These are phyloP conservation scores for Eucommia ulmoides DNA, from an alignment of 257 asterid species.

Conservation along the genomic window DNA sequence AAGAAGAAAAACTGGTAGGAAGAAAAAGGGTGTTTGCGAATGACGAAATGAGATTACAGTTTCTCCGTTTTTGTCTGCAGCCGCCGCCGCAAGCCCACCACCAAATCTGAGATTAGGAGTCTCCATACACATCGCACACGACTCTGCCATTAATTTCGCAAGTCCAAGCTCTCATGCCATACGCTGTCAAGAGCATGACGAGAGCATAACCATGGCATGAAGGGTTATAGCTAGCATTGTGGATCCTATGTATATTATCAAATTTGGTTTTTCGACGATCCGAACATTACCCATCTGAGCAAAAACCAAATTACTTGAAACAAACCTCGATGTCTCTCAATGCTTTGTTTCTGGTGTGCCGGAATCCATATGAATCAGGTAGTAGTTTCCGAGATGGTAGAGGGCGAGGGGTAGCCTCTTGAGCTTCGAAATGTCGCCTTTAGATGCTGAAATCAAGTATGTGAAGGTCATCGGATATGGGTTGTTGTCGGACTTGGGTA, in stretches of 20 bases:
- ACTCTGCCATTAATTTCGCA: too few species aligned
- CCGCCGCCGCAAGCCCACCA: too few species aligned
- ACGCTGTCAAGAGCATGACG: too few species aligned
- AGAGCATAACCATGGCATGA: slow-evolving; percentile 61
- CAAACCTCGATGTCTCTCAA: slow-evolving; percentile 49
- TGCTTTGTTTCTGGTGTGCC: slow-evolving; percentile 57
- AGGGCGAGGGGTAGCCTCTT: slow-evolving; percentile 60
- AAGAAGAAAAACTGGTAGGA: too few species aligned
- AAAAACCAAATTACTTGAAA: slow-evolving; percentile 37
- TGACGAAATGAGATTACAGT: too few species aligned
- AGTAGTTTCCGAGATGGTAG: slow-evolving; percentile 72
- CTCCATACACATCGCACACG: too few species aligned
- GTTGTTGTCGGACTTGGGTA: too few species aligned
- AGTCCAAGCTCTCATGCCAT: too few species aligned
- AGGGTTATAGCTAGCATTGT: slow-evolving; percentile 87
- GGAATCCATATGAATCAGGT: slow-evolving; percentile 62
- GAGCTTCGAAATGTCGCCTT: slow-evolving; percentile 62
- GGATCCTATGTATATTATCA: slow-evolving; percentile 84
- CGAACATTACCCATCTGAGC: slow-evolving; percentile 60
- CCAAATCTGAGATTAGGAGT: too few species aligned
- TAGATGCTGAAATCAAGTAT: slow-evolving; percentile 77
- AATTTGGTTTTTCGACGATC: slow-evolving; percentile 48
- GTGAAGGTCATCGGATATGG: too few species aligned
- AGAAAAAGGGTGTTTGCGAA: too few species aligned
- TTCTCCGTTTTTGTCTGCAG: too few species aligned